A percentile compares a stretch with the other conserved stretches of the same genome.
Evolutionary conservation across 2,329 filamentous ascomycete species (phyloP).

Genomic region (Aspergillus sp.): DNA sequence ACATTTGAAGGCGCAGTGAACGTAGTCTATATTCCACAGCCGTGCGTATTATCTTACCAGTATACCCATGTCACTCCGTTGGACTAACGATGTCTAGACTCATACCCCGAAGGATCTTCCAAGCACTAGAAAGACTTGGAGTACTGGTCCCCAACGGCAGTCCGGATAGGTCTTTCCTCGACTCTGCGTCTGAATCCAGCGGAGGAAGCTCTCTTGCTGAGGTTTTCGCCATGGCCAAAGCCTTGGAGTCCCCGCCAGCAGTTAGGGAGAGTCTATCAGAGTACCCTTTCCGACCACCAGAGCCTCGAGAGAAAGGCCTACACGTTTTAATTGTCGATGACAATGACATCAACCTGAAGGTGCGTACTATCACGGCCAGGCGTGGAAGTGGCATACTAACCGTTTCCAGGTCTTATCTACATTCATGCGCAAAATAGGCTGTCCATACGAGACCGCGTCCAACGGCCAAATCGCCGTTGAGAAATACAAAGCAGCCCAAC

Average conservation of each 20-base stretch:
- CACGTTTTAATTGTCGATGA: constrained; percentile 43
- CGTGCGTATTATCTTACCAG: constrained; percentile 17
- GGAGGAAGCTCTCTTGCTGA: constrained; percentile 17
- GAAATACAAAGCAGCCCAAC: constrained; percentile 28
- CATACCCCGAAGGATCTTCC: constrained; percentile 26
- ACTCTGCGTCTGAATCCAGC: constrained; percentile 10
- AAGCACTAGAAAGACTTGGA: constrained; percentile 19
- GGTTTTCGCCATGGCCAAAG: constrained; percentile 16
- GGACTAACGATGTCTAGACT: constrained; percentile 21
- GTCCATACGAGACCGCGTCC: constrained; percentile 36
- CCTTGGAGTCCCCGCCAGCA: constrained; percentile 17
- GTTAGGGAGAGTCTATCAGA: constrained; percentile 15
- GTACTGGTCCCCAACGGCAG: neutral
- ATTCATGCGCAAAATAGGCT: constrained; percentile 39
- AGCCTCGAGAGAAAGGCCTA: constrained; percentile 2
- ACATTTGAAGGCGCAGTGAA: constrained; percentile 15
- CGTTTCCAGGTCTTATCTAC: constrained; percentile 32
- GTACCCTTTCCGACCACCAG: constrained; percentile 1
- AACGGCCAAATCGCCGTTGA: constrained; percentile 42
- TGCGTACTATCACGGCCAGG: neutral
- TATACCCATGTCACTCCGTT: neutral
- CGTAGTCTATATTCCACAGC: constrained; percentile 26
- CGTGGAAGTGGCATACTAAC: neutral
- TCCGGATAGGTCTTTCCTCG: neutral
- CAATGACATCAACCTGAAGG: constrained; percentile 43